A percentile compares a stretch with the other conserved stretches of the same genome.
Conservation (phyloP, 129 eudicot species). For the Lonicera japonica region DNA sequence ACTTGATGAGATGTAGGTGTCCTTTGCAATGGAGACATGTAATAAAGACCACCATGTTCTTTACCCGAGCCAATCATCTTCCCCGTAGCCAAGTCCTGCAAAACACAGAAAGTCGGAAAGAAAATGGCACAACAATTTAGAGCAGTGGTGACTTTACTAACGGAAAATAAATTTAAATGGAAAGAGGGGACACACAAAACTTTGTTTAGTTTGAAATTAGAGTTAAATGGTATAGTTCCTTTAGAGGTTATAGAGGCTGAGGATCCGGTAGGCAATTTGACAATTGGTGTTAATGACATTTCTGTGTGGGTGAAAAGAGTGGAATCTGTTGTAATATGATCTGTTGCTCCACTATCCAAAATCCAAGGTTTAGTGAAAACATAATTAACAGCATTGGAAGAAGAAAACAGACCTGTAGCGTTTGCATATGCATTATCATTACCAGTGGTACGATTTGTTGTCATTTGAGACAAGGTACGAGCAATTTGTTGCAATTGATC, state of each 20-base stretch:
- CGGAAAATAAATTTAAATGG: not conserved
- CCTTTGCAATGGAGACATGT: conserved; percentile 2
- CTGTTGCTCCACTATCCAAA: conserved; percentile 15
- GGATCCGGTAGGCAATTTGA: conserved; percentile 7
- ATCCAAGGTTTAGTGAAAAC: conserved; percentile 10
- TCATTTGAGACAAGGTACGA: not conserved
- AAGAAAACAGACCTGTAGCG: conserved; percentile 1
- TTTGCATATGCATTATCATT: conserved; percentile 8
- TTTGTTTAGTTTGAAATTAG: not conserved
- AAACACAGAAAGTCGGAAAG: conserved; percentile 10
- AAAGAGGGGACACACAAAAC: conserved; percentile 5
- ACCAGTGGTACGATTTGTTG: not conserved
- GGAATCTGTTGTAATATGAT: conserved; percentile 12
- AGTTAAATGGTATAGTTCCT: conserved; percentile 1
- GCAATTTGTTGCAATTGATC: conserved; percentile 7
- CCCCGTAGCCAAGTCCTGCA: conserved; percentile 7
- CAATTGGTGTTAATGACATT: not conserved
- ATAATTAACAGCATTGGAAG: not conserved
- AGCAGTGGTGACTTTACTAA: not conserved
- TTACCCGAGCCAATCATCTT: conserved; percentile 20
- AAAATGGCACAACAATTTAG: conserved; percentile 6
- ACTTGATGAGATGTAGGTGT: not conserved
- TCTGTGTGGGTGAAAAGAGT: conserved; percentile 2
- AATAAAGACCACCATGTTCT: conserved; percentile 1
- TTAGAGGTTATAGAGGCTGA: not conserved